These are phyloP conservation scores for Arabidopsis lyrata DNA, from an alignment of 441 rosid species.

Conservation along the genomic window DNA sequence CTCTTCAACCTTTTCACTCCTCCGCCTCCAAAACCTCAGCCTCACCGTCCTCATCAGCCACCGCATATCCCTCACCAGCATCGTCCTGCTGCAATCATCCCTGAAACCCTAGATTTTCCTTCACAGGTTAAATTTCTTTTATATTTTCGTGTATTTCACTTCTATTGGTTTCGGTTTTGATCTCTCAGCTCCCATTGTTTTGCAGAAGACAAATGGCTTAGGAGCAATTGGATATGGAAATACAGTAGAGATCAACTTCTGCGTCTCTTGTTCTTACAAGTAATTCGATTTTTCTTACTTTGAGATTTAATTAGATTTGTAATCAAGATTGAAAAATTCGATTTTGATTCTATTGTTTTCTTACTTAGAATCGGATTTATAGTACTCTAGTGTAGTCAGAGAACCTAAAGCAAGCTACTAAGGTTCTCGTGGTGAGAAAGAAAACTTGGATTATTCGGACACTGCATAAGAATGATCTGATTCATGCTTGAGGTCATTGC, in stretches of 20 bases:
- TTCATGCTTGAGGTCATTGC: neutral
- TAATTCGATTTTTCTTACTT: too few species aligned
- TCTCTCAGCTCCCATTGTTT: neutral
- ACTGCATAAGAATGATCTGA: neutral
- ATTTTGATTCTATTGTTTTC: too few species aligned
- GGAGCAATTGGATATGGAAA: conserved; percentile 67
- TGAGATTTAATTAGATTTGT: too few species aligned
- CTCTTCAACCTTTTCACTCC: conserved; percentile 71
- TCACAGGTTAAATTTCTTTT: conserved; percentile 46
- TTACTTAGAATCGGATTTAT: neutral
- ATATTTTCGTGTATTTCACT: neutral
- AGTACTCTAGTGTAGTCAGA: neutral
- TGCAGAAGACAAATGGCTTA: conserved; percentile 51
- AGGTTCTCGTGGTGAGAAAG: conserved; percentile 6
- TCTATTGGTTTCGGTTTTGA: neutral
- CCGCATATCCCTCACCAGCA: conserved; percentile 48
- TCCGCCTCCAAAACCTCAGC: conserved; percentile 60
- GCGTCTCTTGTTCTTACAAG: conserved; percentile 88
- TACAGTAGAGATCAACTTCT: conserved; percentile 72
- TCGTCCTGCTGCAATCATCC: conserved; percentile 32
- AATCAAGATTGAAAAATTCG: too few species aligned
- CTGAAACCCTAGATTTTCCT: conserved; percentile 59
- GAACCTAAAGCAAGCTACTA: neutral
- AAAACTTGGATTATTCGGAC: neutral
- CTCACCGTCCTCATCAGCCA: conserved; percentile 48